Base-by-base conservation (phyloP, 768 basidiomycete genomes). In the Fomitopsis serialis region DNA sequence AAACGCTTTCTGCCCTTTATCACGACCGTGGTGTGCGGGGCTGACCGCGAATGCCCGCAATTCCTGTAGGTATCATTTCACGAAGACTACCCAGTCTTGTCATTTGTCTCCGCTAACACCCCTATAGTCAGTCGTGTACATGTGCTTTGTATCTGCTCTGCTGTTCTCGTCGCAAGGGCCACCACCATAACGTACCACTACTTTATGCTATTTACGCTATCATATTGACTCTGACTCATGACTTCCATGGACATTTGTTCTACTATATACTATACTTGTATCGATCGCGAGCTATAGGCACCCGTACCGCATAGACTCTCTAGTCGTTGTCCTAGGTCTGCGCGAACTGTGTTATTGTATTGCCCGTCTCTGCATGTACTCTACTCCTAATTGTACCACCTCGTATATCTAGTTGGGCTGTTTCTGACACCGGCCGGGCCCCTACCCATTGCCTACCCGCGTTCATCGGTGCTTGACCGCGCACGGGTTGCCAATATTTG, bases 1-100 rank as follows among this genome's bases (percentile, higher is more conserved):
- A 54, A 23, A 59, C 63, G 11, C 52, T 67, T 27, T 40, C 54
- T 19, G 59, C 61, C 8, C 58, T 66, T 15, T 50, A 54, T 6
- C 45, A 54, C 23, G 59, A 64, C 51, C 53, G 65, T 21, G 52
- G 53, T 7, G 19, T 29, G 19, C 37, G 62, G 42, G 56, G 61
- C 24, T 63, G 61, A 46, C 52, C 27, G 42, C 42, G 21, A 37
- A 17, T 19, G 8, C 15, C 37, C 37, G 7, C 15, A 7, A 40
- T 6, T 17, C 15, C 6, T 5, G 46, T 40, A 40, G 37, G 37
- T 17, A 15, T 40, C 9, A 35, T 35, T 44, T 58, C 55, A n/a
- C 54, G 51, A n/a, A 52, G 36, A 32, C 34, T 45, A 8, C 25
- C 7, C 44, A 5, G 22, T 27, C 7, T 42, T 42, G n/a, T n/a